Evolutionary conservation across 305 asterid genomes (phyloP), one percentile per base, ranked within the genome.

Genomic region (Solanum chacoense): DNA sequence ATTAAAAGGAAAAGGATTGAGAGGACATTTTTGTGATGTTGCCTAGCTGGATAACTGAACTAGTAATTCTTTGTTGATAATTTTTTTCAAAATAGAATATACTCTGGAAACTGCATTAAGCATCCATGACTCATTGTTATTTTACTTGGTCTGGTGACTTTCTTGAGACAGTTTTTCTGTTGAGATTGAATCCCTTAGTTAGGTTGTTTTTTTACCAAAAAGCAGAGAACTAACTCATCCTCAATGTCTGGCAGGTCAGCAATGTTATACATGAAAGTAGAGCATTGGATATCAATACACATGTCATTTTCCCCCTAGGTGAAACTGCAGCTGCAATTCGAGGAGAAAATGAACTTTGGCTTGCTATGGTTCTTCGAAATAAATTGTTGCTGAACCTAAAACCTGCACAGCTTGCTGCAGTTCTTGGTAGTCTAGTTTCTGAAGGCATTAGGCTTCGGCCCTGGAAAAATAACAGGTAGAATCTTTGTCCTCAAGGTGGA

Each of bases 381-480:
- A 96, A 95, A 90, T 75, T 96, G 88, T 95, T 98, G 90, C 93
- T 94, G 20, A 95, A 93, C 89, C 90, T 98, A 91, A 98, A 96
- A 91, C 99, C 99, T 87, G 96, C 98, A 90, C 98, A 98, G 93
- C 98, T 98, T 92, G 99, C 99, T 93, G 98, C 99, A 63, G 97
- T 98, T 72, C 93, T 93, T 87, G 98, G 99, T 88, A 92, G 99
- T 91, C 92, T 98, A 85, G 95, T 96, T 88, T 98, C 99, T 71
- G 99, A 96, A 91, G 99, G 99, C 92, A 96, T 97, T 81, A 98
- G 95, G 91, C 94, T 95, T 90, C 96, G 99, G 69, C 98, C 98
- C 5, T 96, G 93, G 93, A 95, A 95, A 92, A 96, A 95, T 89
- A 95, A 96, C 91, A 94, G 96, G 99, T 95, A 91, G 36, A 18